Evolutionary conservation across 1,139 yeast species (phyloP).

Genomic region (Ogataea hybrid): DNA sequence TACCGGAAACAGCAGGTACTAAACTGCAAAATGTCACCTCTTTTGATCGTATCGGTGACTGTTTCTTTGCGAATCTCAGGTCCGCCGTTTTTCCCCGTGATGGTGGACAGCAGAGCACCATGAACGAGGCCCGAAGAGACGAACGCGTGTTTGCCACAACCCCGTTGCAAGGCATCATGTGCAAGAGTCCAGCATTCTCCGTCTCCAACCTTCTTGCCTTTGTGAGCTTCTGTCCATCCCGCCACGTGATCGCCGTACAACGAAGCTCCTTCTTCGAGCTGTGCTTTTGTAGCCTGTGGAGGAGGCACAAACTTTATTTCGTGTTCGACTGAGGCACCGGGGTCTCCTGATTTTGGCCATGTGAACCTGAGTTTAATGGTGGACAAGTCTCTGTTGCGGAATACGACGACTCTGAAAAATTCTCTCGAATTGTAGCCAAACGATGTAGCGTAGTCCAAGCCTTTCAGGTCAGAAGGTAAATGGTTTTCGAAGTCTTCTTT

Average conservation of each 20-base stretch:
- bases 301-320: slow-evolving; percentile 50
- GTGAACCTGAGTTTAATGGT: slow-evolving; percentile 43
- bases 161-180: slow-evolving; percentile 55
- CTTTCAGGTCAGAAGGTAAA: slow-evolving; percentile 40
- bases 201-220: slow-evolving; percentile 57
- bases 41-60: slow-evolving; percentile 34
- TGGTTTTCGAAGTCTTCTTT: slow-evolving; percentile 25
- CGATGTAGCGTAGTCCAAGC: slow-evolving; percentile 39
- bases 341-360: slow-evolving; percentile 42
- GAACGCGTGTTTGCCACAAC: slow-evolving; percentile 64
- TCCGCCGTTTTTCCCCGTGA: slow-evolving; percentile 25
- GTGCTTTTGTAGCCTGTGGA: slow-evolving; percentile 38
- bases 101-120: slow-evolving; percentile 53
- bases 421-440: slow-evolving; percentile 30
- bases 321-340: slow-evolving; percentile 29
- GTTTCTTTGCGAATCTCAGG: slow-evolving; percentile 27
- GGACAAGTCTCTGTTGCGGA: slow-evolving; percentile 53
- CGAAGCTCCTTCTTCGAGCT: slow-evolving; percentile 41
- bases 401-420: slow-evolving; percentile 31
- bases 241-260: slow-evolving; percentile 57
- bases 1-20: slow-evolving; percentile 43
- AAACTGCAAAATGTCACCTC: slow-evolving; percentile 49
- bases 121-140: slow-evolving; percentile 53
- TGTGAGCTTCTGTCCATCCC: slow-evolving; percentile 56
- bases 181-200: slow-evolving; percentile 87